Evolutionary conservation across 2,329 filamentous ascomycete species (phyloP), one percentile per base, ranked within the genome.

Genomic region (Aspergillus costaricaensis): DNA sequence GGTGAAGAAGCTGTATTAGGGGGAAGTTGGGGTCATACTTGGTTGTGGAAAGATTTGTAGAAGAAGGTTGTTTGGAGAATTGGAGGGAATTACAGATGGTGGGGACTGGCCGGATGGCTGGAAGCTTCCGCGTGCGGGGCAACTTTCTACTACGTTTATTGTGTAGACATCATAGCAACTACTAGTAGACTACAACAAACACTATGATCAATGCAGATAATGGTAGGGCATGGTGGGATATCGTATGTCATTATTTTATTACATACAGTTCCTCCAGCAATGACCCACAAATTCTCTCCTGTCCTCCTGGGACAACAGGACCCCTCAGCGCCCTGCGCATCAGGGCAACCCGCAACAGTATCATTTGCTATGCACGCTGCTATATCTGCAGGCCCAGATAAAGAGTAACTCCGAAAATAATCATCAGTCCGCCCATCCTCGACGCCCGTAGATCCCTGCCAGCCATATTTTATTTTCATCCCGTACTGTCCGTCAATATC

Each of bases 71-170:
- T 23, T 15, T 38, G 19, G 25, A 17, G 32, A 39, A 12, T 44
- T 55, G 52, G 39, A 32, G 23, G 25, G 17, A 27, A 27, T 17
- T 32, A 55, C 10, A 15, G 19, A 17, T n/a, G 39, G n/a, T 12
- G 38, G 30, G 36, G 50, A 36, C 39, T 30, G 39, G 17, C 14
- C 19, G 15, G 23, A 27, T 14, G 50, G 32, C 53, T 23, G 41
- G 53, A 44, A 55, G 53, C 39, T 55, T 55, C 53, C 25, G 53
- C 53, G 53, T 55, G 53, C 53, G 53, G 53, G 53, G 51, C 51
- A 27, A 39, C 21, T 32, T 43, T 23, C 19, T 14, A 43, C 8
- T 48, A 4, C 7, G 5, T 17, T 10, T 25, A 49, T 23, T 30
- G 5, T 8, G 14, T n/a, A 23, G 23, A 30, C 10, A 9, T 27